These are phyloP conservation scores for Colletotrichum gloeosporioides DNA, from an alignment of 2,329 filamentous ascomycete genomes.

Conservation along the genomic window DNA sequence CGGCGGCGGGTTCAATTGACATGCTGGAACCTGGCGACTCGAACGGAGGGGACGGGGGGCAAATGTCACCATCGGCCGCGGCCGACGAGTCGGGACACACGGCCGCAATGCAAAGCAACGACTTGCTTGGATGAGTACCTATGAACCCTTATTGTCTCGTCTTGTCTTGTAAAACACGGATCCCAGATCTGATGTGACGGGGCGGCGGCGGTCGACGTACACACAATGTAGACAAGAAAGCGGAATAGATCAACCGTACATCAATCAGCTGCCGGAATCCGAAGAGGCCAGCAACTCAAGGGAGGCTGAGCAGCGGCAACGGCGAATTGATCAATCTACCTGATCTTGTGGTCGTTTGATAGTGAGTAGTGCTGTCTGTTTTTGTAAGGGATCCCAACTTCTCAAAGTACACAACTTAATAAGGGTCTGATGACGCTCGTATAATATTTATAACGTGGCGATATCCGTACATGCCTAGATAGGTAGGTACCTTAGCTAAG, in stretches of 20 bases:
- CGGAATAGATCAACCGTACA: neutral
- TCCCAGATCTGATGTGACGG: slow-evolving; percentile 1
- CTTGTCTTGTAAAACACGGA: neutral
- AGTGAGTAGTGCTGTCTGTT: neutral
- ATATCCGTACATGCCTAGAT: neutral
- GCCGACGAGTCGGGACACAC: slow-evolving; percentile 1
- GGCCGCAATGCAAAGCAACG: neutral
- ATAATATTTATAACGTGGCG: neutral
- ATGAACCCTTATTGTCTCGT: neutral
- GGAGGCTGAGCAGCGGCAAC: neutral
- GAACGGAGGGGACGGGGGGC: neutral
- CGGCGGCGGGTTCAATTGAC: neutral
- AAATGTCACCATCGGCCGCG: neutral
- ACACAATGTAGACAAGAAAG: neutral
- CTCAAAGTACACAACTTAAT: neutral
- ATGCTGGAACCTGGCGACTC: neutral
- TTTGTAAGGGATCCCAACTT: neutral
- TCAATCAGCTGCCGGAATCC: neutral
- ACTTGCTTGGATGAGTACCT: neutral
- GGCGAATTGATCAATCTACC: neutral
- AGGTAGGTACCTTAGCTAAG: neutral
- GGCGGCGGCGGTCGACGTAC: neutral
- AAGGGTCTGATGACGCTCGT: neutral
- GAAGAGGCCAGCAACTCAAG: neutral
- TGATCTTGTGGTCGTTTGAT: neutral